phyloP scores from a whole-genome alignment of 108 stramenopile species.

The Parietichytrium sp. region DNA sequence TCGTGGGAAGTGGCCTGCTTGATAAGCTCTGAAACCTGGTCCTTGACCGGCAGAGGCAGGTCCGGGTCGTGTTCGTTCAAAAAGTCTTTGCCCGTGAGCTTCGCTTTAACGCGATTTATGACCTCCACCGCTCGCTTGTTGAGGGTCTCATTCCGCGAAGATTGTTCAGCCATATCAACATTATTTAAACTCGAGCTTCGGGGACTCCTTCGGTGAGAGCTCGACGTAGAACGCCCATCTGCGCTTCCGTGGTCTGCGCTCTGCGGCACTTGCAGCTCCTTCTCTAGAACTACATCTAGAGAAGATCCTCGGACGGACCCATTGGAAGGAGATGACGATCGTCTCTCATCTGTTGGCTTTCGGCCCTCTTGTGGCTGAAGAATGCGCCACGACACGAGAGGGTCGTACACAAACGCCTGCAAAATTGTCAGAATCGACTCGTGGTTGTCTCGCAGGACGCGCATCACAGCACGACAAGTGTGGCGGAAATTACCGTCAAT shows the following conservation, averaged over 20 bases:
- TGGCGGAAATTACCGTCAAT: conserved; percentile 95
- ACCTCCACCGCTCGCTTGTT: conserved; percentile 97
- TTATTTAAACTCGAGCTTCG: too few relatives aligned
- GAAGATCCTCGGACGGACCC: too few relatives aligned
- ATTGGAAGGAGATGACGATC: too few relatives aligned
- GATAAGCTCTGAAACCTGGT: conserved; percentile 94
- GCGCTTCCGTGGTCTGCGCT: background rate
- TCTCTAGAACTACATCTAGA: too few relatives aligned
- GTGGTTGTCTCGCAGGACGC: conserved; percentile 86
- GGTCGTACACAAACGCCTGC: conserved; percentile 99
- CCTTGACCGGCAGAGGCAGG: conserved; percentile 71
- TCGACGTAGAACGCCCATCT: too few relatives aligned
- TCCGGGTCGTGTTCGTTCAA: background rate
- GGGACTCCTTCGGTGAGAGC: too few relatives aligned
- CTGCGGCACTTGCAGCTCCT: background rate
- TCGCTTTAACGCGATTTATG: conserved; percentile 91
- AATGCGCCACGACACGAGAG: conserved; percentile 96
- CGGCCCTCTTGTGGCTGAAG: too few relatives aligned
- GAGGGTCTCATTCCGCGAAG: conserved; percentile 58
- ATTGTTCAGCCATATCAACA: too few relatives aligned
- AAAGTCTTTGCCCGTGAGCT: conserved; percentile 93
- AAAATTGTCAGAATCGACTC: conserved; percentile 97
- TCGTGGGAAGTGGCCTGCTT: conserved; percentile 89
- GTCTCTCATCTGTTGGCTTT: too few relatives aligned
- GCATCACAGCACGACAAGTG: conserved; percentile 94